These are phyloP conservation scores for Morella rubra DNA, from an alignment of 306 rosid genomes.

Conservation along the genomic window DNA sequence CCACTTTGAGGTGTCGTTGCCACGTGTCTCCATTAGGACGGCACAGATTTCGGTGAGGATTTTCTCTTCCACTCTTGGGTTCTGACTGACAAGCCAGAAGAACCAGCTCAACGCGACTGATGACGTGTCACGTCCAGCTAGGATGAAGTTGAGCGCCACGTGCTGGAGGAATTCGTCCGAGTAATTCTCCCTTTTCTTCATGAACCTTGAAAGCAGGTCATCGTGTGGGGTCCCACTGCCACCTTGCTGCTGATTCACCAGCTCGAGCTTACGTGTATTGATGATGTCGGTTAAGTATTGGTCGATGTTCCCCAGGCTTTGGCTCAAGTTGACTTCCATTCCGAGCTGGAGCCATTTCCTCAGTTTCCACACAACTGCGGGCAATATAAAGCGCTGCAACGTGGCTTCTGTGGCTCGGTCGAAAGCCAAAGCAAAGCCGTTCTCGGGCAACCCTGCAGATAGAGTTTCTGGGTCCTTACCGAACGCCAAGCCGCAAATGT, in stretches of 20 bases:
- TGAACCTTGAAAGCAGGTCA: slow-evolving; percentile 74
- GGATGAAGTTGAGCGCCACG: slow-evolving; percentile 88
- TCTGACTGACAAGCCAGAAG: slow-evolving; percentile 60
- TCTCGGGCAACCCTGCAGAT: slow-evolving; percentile 38
- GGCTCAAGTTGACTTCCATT: slow-evolving; percentile 59
- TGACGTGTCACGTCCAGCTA: slow-evolving; percentile 96
- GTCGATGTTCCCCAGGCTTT: slow-evolving; percentile 52
- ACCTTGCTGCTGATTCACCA: slow-evolving; percentile 23
- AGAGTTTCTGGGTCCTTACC: slow-evolving; percentile 78
- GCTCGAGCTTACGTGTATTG: slow-evolving; percentile 57
- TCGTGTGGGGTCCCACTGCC: slow-evolving; percentile 45
- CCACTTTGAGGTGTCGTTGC: slow-evolving; percentile 49
- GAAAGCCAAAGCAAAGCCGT: slow-evolving; percentile 46
- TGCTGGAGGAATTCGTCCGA: slow-evolving; percentile 66
- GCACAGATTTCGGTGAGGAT: slow-evolving; percentile 62
- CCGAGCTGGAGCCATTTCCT: slow-evolving; percentile 56
- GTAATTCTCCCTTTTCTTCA: slow-evolving; percentile 77
- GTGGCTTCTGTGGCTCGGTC: slow-evolving; percentile 58
- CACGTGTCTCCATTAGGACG: slow-evolving; percentile 71
- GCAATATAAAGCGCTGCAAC: slow-evolving; percentile 48
- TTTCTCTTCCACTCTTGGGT: slow-evolving; percentile 64
- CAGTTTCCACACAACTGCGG: slow-evolving; percentile 43
- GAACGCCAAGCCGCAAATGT: slow-evolving; percentile 87
- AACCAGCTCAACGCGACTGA: slow-evolving; percentile 87
- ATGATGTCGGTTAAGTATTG: slow-evolving; percentile 56